Percentiles rank a stretch among this genome's conserved stretches.
phyloP scores from a whole-genome alignment of 495 filamentous ascomycete species.

The Xylaria telfairii region DNA sequence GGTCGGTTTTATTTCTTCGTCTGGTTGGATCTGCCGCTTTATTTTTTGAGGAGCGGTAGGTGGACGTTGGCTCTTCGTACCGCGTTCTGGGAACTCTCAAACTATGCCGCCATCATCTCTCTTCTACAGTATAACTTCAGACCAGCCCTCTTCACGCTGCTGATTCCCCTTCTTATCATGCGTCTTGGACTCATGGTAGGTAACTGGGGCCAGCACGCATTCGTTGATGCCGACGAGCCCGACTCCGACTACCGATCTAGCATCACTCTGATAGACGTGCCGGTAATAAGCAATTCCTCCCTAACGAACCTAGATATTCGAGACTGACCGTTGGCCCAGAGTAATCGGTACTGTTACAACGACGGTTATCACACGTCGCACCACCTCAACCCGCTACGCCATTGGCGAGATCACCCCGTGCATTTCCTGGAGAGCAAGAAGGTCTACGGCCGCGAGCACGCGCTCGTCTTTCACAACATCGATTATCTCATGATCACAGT shows the following conservation, averaged over 20 bases:
- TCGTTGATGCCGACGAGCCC: slow-evolving; percentile 72
- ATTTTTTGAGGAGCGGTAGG: slow-evolving; percentile 68
- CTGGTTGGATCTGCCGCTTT: slow-evolving; percentile 76
- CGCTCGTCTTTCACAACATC: slow-evolving; percentile 73
- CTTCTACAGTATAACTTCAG: slow-evolving; percentile 55
- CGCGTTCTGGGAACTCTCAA: slow-evolving; percentile 62
- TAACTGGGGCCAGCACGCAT: slow-evolving; percentile 78
- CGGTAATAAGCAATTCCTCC: slow-evolving; percentile 54
- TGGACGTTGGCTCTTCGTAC: slow-evolving; percentile 55
- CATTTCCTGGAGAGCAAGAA: slow-evolving; percentile 68
- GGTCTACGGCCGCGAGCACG: slow-evolving; percentile 63
- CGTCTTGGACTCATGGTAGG: slow-evolving; percentile 73
- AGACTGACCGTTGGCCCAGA: slow-evolving; percentile 44
- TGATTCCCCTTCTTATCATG: slow-evolving; percentile 65
- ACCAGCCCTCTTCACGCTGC: slow-evolving; percentile 63
- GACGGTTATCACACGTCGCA: slow-evolving; percentile 82
- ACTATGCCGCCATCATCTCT: slow-evolving; percentile 55
- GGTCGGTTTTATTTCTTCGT: slow-evolving; percentile 73
- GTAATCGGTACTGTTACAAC: slow-evolving; percentile 77
- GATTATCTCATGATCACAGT: slow-evolving; percentile 74
- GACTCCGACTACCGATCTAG: slow-evolving; percentile 73
- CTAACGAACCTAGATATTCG: neutral
- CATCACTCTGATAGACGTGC: slow-evolving; percentile 74
- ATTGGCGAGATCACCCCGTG: slow-evolving; percentile 76
- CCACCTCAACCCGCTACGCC: slow-evolving; percentile 73